Base-by-base conservation (phyloP, 163 green algal genomes). In the Chloromonas sp. region DNA sequence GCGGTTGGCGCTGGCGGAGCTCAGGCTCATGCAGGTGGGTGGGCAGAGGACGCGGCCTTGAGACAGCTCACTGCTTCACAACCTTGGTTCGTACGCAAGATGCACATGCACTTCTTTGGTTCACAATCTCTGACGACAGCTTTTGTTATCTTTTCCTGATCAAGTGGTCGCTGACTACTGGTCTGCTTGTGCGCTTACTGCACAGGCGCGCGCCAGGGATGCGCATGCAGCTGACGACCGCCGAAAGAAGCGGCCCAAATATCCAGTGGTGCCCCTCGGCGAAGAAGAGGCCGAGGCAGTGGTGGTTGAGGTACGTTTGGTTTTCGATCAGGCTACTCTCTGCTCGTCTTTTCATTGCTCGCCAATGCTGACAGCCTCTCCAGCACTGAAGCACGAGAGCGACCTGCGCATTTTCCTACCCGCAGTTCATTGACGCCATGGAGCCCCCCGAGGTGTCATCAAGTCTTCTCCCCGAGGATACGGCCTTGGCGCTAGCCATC, bases 181-280 rank as follows among this genome's bases (percentile, higher is more conserved):
- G 36, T 36, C 36, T 36, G 36, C 36, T 36, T 36, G 36, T 36
- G 36, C 36, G 36, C 36, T 36, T 36, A 36, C 36, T 36, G 57
- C 60, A 61, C 61, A 87, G 81, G 87, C 87, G 61, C 70, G 59
- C 61, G 85, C 84, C 71, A 61, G 87, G 0, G 87, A 91, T 71
- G 60, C 74, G 13, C 77, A 89, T 62, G 85, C 84, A 14, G 84
- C 74, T 2, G 88, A 84, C 58, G 88, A 91, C 84, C 79, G 85
- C 1, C 78, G 84, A 11, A 89, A 88, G 79, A 84, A 70, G 57
- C 82, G 88, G 59, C 88, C 88, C 74, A 87, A 87, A 76, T 91
- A 88, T 60, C 88, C 86, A 2, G 57, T 83, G 1, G 81, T 79
- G 58, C 11, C 85, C 3, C 71, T 13, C 15, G 82, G 82, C 59